phyloP scores from a whole-genome alignment of 106 monocot genomes.

The Agapanthus africanus region DNA sequence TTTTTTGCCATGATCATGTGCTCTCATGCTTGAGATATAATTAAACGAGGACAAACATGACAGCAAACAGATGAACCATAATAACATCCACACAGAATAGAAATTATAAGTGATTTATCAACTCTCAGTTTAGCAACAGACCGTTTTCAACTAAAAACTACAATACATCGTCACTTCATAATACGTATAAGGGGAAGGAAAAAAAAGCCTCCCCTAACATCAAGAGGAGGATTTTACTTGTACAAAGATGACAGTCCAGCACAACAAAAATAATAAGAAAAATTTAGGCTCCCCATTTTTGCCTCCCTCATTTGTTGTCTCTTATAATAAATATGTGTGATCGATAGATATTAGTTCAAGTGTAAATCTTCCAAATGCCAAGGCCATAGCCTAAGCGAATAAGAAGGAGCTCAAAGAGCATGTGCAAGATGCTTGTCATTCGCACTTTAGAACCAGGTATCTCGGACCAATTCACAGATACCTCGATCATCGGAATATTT shows the following conservation, averaged over 20 bases:
- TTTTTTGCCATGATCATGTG: no score
- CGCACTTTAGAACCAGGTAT: slow-evolving; percentile 97
- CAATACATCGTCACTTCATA: no score
- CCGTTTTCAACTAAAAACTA: no score
- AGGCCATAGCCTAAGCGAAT: slow-evolving; percentile 90
- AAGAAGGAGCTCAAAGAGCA: slow-evolving; percentile 90
- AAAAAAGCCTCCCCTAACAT: background rate
- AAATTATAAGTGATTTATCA: no score
- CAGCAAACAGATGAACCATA: no score
- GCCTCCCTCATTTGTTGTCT: background rate
- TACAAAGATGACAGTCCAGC: background rate
- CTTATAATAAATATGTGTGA: background rate
- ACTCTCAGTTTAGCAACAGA: no score
- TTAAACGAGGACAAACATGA: no score
- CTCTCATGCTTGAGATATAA: no score
- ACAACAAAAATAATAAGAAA: background rate
- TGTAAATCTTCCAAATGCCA: slow-evolving; percentile 75
- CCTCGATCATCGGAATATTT: slow-evolving; percentile 80
- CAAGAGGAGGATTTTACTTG: background rate
- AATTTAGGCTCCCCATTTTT: background rate
- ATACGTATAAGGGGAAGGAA: no score
- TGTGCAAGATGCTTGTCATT: slow-evolving; percentile 76
- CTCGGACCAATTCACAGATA: slow-evolving; percentile 89
- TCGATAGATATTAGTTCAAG: slow-evolving; percentile 8
- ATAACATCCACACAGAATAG: no score